A percentile compares a stretch with the other conserved stretches of the same genome.
These are phyloP conservation scores for Geotrichum klebahnii DNA, from an alignment of 1,139 yeast genomes.

Conservation along the genomic window DNA sequence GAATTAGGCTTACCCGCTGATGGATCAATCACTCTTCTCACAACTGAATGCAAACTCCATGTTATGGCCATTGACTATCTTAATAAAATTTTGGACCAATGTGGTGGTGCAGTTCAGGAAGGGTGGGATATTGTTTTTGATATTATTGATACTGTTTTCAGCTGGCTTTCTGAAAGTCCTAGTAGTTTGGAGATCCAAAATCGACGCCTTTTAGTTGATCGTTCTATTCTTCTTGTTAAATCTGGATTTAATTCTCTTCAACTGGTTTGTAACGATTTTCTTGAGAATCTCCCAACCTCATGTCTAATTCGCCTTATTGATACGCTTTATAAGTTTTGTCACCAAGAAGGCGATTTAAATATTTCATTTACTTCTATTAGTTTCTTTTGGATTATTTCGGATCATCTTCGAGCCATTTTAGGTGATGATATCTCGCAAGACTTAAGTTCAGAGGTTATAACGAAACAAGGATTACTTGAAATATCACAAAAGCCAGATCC, in stretches of 20 bases:
- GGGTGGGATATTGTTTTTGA: constrained; percentile 73
- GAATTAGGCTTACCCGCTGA: constrained; percentile 26
- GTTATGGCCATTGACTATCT: constrained; percentile 58
- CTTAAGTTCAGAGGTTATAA: constrained; percentile 14
- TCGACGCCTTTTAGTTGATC: constrained; percentile 38
- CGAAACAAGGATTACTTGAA: constrained; percentile 13
- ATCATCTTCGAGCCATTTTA: constrained; percentile 49
- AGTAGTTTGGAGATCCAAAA: constrained; percentile 35
- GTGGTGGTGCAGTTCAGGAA: constrained; percentile 55
- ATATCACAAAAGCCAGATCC: constrained; percentile 6
- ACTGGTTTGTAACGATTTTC: constrained; percentile 76
- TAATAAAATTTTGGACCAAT: constrained; percentile 67
- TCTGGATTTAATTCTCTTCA: constrained; percentile 77
- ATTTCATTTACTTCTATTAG: constrained; percentile 87
- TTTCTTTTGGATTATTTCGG: constrained; percentile 87
- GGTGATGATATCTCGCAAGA: constrained; percentile 9
- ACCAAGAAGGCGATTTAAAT: constrained; percentile 69
- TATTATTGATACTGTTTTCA: constrained; percentile 67
- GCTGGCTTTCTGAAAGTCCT: constrained; percentile 32
- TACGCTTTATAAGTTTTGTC: constrained; percentile 65
- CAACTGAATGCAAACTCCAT: constrained; percentile 51
- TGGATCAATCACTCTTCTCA: constrained; percentile 25
- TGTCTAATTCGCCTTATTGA: constrained; percentile 64
- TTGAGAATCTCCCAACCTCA: constrained; percentile 57
- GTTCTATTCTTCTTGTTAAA: constrained; percentile 43